These are phyloP conservation scores for Stagonosporopsis tanaceti DNA, from an alignment of 2,329 filamentous ascomycete species.

Conservation along the genomic window DNA sequence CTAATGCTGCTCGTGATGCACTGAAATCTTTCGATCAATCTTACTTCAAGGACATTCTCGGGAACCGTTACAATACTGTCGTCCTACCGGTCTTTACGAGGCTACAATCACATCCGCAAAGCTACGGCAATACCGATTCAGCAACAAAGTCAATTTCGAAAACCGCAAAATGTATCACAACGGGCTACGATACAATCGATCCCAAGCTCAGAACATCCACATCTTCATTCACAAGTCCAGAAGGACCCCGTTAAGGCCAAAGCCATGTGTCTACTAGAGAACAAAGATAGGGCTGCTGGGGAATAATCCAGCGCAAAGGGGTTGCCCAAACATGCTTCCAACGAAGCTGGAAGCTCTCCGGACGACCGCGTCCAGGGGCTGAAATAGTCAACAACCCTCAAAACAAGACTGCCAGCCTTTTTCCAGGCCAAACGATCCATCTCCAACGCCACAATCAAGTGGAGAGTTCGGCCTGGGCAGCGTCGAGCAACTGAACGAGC, in stretches of 20 bases:
- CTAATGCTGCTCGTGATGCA: not conserved
- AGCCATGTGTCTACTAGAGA: too few relatives aligned
- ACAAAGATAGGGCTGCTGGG: too few relatives aligned
- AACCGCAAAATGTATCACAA: too few relatives aligned
- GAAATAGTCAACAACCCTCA: too few relatives aligned
- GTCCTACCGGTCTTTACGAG: not conserved
- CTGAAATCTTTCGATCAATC: slow-evolving; percentile 14
- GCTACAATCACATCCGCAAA: not conserved
- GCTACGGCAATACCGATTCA: not conserved
- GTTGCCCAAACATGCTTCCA: too few relatives aligned
- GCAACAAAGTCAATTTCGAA: not conserved
- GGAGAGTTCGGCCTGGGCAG: not conserved
- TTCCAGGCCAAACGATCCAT: too few relatives aligned
- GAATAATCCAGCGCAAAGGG: too few relatives aligned
- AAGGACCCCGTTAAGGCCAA: not conserved
- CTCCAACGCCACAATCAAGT: not conserved
- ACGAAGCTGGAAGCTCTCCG: too few relatives aligned
- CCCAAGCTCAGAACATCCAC: not conserved
- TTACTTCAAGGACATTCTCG: slow-evolving; percentile 8
- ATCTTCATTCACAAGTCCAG: not conserved
- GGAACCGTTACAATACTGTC: not conserved
- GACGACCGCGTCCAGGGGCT: too few relatives aligned
- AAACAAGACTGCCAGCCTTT: too few relatives aligned
- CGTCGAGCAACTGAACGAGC: slow-evolving; percentile 10
- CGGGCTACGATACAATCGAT: not conserved